Percentiles rank a stretch among this genome's conserved stretches.
Evolutionary conservation across 257 asterid species (phyloP).

Genomic region (Solanum sparsipilum): DNA sequence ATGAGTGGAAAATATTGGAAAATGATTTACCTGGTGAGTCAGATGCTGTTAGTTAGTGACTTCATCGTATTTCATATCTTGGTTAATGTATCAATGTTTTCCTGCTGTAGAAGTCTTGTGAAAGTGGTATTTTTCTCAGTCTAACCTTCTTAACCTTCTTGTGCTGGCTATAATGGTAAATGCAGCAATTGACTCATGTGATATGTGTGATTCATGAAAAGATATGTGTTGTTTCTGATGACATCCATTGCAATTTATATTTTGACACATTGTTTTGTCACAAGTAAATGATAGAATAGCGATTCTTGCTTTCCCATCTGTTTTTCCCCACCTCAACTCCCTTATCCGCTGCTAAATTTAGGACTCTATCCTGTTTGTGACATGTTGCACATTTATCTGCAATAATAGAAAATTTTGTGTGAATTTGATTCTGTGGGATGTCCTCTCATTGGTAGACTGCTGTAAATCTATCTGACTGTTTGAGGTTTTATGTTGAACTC

Average conservation of each 20-base stretch:
- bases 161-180: background rate
- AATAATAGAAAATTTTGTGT: background rate
- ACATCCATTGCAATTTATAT: background rate
- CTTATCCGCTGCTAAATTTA: background rate
- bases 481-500: background rate
- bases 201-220: background rate
- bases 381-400: background rate
- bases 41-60: background rate
- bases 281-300: background rate
- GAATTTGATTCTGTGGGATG: background rate
- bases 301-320: background rate
- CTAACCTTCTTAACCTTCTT: background rate
- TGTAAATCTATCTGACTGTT: background rate
- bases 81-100: background rate
- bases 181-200: background rate
- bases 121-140: background rate
- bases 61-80: background rate
- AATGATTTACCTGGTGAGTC: slow-evolving; percentile 47
- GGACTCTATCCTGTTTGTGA: background rate
- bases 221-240: background rate
- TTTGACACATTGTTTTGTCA: background rate
- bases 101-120: background rate
- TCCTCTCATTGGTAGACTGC: background rate
- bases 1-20: slow-evolving; percentile 52
- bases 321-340: background rate